Base-by-base conservation (phyloP, 305 asterid species). In the Striga hermonthica region DNA sequence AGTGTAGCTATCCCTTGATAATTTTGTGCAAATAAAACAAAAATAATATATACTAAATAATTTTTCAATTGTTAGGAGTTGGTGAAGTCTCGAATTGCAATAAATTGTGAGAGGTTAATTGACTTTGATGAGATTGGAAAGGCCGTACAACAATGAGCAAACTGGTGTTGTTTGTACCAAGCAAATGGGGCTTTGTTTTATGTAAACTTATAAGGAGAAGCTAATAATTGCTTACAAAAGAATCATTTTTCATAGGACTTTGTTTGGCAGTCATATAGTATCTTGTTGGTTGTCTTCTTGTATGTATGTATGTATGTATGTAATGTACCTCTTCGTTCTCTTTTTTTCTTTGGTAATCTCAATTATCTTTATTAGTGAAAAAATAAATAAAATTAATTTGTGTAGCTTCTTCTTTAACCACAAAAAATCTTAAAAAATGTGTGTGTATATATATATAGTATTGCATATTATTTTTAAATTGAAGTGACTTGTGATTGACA, bases 241-340 rank as follows among this genome's bases (percentile, higher is more conserved):
- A 70, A 56, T 60, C 37, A 71, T 47, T 16, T 0, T 71, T 58
- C 63, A 53, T 60, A 36, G 62, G 47, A 52, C 44, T 56, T 22
- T 22, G 44, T 41, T 50, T 12, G 9, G 57, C 65, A 47, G 67
- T 74, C 71, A 75, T 68, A 57, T 53, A 76, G 64, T 66, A 72
- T 66, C 79, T 66, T 62, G 40, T 7, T 4, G 54, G 15, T 71
- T 74, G 76, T 69, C 80, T 53, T 73, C 60, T 58, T 62, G 34
- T 67, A 55, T 5, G 16, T 6, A 22, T 22, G 31, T n/a, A n/a
- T n/a, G n/a, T n/a, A n/a, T 62, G 34, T 67, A 55, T 5, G 16
- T 6, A 22, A n/a, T 22, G 31, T 22, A 22, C 31, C 31, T 38
- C 41, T 39, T 10, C 2, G 3, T 22, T 49, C 9, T 4, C 9